These are phyloP conservation scores for Talaromyces stipitatus DNA, from an alignment of 495 filamentous ascomycete species.

Conservation along the genomic window DNA sequence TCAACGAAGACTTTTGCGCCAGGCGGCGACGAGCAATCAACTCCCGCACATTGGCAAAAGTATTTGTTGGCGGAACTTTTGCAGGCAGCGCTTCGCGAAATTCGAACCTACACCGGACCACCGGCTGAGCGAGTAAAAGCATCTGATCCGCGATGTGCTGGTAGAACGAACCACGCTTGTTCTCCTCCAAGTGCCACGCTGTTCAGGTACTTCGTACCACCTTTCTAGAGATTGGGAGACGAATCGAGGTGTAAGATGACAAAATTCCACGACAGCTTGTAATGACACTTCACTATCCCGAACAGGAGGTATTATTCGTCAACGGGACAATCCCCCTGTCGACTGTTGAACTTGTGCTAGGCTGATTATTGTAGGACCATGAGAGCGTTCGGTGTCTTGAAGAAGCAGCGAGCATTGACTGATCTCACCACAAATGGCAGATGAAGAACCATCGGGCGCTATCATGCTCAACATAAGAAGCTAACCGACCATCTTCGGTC, in stretches of 20 bases:
- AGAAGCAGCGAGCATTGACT: neutral
- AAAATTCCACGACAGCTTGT: neutral
- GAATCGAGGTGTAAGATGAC: neutral
- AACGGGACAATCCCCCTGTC: neutral
- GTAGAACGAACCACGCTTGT: neutral
- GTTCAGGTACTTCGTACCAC: neutral
- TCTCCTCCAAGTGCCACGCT: neutral
- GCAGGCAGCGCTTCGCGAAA: neutral
- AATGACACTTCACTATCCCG: neutral
- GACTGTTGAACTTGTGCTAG: neutral
- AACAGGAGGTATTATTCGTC: neutral
- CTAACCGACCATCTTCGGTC: too few species aligned
- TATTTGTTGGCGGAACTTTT: neutral
- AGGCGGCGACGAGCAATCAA: too few species aligned
- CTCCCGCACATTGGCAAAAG: too few species aligned
- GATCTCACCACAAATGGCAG: neutral
- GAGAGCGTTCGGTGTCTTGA: neutral
- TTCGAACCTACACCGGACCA: neutral
- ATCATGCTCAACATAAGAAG: too few species aligned
- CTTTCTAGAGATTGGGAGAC: neutral
- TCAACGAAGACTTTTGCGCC: too few species aligned
- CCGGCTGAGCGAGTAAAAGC: neutral
- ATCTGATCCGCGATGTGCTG: neutral
- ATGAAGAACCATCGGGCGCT: neutral
- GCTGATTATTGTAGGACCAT: neutral